A percentile compares a stretch with the other conserved stretches of the same genome.
Conservation (phyloP, 495 filamentous ascomycete species). For the Aspergillus kassunensis region DNA sequence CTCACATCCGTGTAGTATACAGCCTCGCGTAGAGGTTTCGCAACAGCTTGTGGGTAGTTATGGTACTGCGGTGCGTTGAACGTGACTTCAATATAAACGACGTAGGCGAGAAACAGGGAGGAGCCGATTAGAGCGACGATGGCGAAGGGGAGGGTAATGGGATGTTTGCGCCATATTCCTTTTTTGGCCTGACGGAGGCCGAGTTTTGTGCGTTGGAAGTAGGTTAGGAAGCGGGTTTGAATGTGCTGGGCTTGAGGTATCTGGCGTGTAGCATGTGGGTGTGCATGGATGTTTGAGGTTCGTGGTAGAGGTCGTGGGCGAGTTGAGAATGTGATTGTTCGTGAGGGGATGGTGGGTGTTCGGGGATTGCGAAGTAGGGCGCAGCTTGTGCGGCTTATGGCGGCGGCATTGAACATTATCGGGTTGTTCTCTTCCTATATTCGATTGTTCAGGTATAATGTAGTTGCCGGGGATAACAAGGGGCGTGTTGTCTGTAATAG, state of each 20-base stretch:
- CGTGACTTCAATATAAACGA: constrained; percentile 60
- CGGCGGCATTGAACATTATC: constrained; percentile 35
- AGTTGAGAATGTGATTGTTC: constrained; percentile 5
- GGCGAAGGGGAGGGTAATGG: constrained; percentile 41
- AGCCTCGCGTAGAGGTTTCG: constrained; percentile 74
- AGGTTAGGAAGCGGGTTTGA: constrained; percentile 12
- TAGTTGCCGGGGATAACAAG: not conserved
- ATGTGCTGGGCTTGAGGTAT: not conserved
- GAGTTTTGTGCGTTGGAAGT: constrained; percentile 20
- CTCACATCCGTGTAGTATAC: constrained; percentile 79
- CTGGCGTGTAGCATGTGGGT: not conserved
- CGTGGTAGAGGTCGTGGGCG: constrained; percentile 3
- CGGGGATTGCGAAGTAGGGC: constrained; percentile 9
- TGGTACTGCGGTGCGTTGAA: constrained; percentile 63
- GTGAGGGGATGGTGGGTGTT: constrained; percentile 10
- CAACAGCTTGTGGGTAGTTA: constrained; percentile 75
- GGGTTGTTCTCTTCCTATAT: too few relatives aligned
- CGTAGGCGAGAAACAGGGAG: constrained; percentile 29
- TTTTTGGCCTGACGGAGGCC: constrained; percentile 37
- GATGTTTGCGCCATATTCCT: constrained; percentile 47
- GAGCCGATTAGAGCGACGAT: constrained; percentile 48
- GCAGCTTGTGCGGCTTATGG: constrained; percentile 30
- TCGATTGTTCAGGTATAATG: not conserved
- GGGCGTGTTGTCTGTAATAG: not conserved
- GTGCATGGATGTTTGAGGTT: not conserved